Conservation (phyloP, 2,329 filamentous ascomycete species). For the Aspergillus glaucus region DNA sequence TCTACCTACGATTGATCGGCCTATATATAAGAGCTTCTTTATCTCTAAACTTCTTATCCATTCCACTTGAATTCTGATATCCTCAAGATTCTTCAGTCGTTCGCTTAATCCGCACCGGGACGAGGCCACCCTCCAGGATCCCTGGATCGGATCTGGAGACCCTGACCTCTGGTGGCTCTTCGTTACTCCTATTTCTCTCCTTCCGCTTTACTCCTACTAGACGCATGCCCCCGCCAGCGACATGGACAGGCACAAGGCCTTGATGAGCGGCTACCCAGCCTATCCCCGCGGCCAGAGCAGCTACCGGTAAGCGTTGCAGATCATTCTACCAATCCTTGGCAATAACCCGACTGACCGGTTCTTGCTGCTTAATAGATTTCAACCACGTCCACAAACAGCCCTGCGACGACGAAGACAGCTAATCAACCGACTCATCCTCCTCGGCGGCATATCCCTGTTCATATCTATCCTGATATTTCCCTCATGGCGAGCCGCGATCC, state of each 20-base stretch:
- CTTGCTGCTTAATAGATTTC: conserved; percentile 57
- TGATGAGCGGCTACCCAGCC: conserved; percentile 65
- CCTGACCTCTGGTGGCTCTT: conserved; percentile 3
- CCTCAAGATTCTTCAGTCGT: background rate
- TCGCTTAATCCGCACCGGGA: background rate
- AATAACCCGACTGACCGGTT: background rate
- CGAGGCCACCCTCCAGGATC: conserved; percentile 9
- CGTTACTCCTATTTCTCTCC: background rate
- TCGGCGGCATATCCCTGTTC: conserved; percentile 52
- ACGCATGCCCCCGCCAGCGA: conserved; percentile 37
- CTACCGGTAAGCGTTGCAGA: conserved; percentile 60
- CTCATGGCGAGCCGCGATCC: conserved; percentile 59
- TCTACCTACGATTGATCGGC: background rate
- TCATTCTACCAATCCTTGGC: background rate
- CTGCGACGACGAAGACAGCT: conserved; percentile 68
- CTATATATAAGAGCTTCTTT: background rate
- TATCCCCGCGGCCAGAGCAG: conserved; percentile 63
- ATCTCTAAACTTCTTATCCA: conserved; percentile 8
- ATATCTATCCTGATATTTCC: conserved; percentile 68
- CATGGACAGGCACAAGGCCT: conserved; percentile 84
- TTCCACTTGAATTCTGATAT: background rate
- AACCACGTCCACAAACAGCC: conserved; percentile 71
- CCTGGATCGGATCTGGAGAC: conserved; percentile 1
- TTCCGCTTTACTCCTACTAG: conserved; percentile 5
- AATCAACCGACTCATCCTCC: conserved; percentile 59